A percentile compares a stretch with the other conserved stretches of the same genome.
phyloP scores from a whole-genome alignment of 768 basidiomycete species.

The Chalciporus pseudorubinellus region DNA sequence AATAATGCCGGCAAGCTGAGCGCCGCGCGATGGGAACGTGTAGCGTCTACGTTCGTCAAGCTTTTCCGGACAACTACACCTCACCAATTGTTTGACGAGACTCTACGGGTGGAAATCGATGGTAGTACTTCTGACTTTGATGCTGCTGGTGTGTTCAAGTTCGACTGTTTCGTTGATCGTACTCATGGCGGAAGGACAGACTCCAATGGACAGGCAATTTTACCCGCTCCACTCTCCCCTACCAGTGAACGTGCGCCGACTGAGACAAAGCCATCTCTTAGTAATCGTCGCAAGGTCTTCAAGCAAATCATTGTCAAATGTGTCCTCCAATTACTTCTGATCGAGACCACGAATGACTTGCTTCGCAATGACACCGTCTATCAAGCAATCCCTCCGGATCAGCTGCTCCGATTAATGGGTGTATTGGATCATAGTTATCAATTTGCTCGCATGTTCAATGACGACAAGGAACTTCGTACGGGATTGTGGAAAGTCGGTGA shows the following conservation, averaged over 20 bases:
- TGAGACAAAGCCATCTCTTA: constrained; percentile 52
- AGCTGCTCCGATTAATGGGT: constrained; percentile 90
- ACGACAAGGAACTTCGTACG: constrained; percentile 94
- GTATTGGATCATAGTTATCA: constrained; percentile 97
- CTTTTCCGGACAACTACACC: constrained; percentile 98
- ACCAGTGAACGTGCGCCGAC: constrained; percentile 51
- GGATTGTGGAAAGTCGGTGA: constrained; percentile 99
- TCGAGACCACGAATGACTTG: constrained; percentile 95
- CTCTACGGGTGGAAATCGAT: constrained; percentile 80
- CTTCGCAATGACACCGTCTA: constrained; percentile 92
- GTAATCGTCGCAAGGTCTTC: constrained; percentile 83
- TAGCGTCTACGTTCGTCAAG: constrained; percentile 89
- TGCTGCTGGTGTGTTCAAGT: constrained; percentile 28
- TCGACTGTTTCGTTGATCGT: constrained; percentile 1
- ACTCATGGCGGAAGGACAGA: constrained; percentile 37
- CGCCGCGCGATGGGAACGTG: constrained; percentile 82
- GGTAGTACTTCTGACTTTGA: constrained; percentile 56
- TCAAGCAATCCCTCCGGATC: constrained; percentile 89
- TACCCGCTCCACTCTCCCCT: constrained; percentile 88
- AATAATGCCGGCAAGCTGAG: constrained; percentile 88
- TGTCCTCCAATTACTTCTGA: constrained; percentile 91
- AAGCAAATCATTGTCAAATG: constrained; percentile 99
- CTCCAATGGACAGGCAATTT: constrained; percentile 59
- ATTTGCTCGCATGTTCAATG: constrained; percentile 96
- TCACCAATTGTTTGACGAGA: constrained; percentile 94